A percentile compares a stretch with the other conserved stretches of the same genome.
Conservation (phyloP, 202 grass and related monocot genomes). For the Schoenoplectus tabernaemontani region DNA sequence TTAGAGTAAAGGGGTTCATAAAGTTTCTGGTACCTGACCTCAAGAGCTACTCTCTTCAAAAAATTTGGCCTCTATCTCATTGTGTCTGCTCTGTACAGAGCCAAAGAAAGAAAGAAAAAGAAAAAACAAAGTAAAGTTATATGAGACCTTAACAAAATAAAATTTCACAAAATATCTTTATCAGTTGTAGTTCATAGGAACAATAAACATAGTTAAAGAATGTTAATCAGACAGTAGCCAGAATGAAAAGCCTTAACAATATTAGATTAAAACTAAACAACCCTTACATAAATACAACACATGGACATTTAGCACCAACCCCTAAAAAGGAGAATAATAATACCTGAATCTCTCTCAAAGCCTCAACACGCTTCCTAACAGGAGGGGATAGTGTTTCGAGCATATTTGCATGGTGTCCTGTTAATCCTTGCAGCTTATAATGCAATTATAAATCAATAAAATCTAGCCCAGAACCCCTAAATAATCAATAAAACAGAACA, state of each 20-base stretch:
- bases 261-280: not conserved
- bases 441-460: slow-evolving; percentile 21
- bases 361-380: slow-evolving; percentile 82
- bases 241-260: no score
- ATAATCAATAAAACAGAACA: not conserved
- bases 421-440: slow-evolving; percentile 82
- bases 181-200: not conserved
- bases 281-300: not conserved
- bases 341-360: slow-evolving; percentile 76
- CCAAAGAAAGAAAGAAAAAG: not conserved
- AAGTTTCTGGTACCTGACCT: slow-evolving; percentile 85
- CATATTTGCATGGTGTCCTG: slow-evolving; percentile 55
- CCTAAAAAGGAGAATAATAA: not conserved
- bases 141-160: not conserved
- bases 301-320: not conserved
- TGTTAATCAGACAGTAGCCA: not conserved
- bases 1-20: slow-evolving; percentile 82
- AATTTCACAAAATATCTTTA: not conserved
- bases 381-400: slow-evolving; percentile 66
- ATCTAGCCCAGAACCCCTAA: not conserved
- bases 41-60: slow-evolving; percentile 65
- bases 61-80: no score
- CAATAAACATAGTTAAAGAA: not conserved
- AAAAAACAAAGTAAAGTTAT: not conserved
- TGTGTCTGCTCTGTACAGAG: slow-evolving; percentile 47